Evolutionary conservation across 768 basidiomycete genomes (phyloP).

Genomic region (Russula vinacea): DNA sequence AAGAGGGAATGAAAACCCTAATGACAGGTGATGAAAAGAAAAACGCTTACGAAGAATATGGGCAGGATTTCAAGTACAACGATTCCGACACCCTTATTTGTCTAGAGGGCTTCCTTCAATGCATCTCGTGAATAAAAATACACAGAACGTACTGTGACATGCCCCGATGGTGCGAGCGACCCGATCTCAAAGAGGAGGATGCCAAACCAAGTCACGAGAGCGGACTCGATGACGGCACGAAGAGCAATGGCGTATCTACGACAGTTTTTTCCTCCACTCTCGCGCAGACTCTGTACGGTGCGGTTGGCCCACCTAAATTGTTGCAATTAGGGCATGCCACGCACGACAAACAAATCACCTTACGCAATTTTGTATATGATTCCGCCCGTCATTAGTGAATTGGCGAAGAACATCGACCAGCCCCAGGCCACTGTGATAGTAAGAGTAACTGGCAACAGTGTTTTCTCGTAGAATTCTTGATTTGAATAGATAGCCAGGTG

Average conservation of each 20-base stretch:
- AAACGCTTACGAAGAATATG: slow-evolving; percentile 20
- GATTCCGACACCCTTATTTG: neutral
- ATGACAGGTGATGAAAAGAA: neutral
- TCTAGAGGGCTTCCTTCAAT: neutral
- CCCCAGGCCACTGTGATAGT: slow-evolving; percentile 33
- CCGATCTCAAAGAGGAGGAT: slow-evolving; percentile 32
- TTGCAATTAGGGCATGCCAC: neutral
- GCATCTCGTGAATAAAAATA: neutral
- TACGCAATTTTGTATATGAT: slow-evolving; percentile 33
- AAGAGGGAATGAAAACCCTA: neutral
- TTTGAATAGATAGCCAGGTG: slow-evolving; percentile 28
- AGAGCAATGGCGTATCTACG: slow-evolving; percentile 16
- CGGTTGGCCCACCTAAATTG: slow-evolving; percentile 2
- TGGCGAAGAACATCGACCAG: slow-evolving; percentile 32
- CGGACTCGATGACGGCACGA: slow-evolving; percentile 32
- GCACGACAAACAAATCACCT: neutral
- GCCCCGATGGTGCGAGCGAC: slow-evolving; percentile 28
- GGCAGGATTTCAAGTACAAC: slow-evolving; percentile 7
- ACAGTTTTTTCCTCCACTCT: neutral
- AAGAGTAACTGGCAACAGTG: slow-evolving; percentile 26
- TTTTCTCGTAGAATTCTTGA: slow-evolving; percentile 25
- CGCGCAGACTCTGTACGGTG: neutral
- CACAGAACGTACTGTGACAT: slow-evolving; percentile 24
- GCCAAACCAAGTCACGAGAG: slow-evolving; percentile 33
- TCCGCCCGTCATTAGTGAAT: slow-evolving; percentile 31